Evolutionary conservation across 2,329 filamentous ascomycete genomes (phyloP), one percentile per base, ranked within the genome.

Genomic region (Davidsoniella eucalypti): DNA sequence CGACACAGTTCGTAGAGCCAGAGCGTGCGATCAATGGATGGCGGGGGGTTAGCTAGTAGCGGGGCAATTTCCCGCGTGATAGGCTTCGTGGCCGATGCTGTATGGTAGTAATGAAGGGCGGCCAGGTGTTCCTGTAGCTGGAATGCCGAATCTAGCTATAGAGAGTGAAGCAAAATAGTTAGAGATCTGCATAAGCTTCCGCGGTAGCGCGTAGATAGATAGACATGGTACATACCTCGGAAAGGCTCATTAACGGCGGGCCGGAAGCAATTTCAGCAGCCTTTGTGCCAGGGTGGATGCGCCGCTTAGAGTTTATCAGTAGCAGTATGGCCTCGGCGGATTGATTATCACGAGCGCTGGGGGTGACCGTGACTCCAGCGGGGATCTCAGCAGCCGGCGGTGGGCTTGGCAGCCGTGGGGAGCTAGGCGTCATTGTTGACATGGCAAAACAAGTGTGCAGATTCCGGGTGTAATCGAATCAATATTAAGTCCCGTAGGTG

Each of bases 1-100:
- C 92, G 87, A 61, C 87, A 95, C 46, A 98, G 82, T 67, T 98
- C 92, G 68, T 96, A 98, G 43, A 96, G 81, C 92, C 92, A 98
- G 41, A 96, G 75, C 8, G 84, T 86, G 56, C 81, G 80, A 61
- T 95, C 87, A 56, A 92, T 81, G 52, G 83, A 82, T 18, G 80
- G 73, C 0, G 92, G 92, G 18, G 88, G 83, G 42, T 80, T 80
- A 37, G 87, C 82, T 38, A 98, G 78, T 57, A 80, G 73, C 50
- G 75, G 68, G 9, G 92, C 88, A 40, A 84, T 82, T 29, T 80
- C 73, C 59, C 83, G 82, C 51, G 76, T 84, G 56, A 96, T 81
- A 5, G 90, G 79, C 41, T 76, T 68, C 33, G 79, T 81, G 56
- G 76, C 76, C 55, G 74, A 70, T 48, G 69, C 71, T 1, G 86